Percentiles rank a stretch among this genome's conserved stretches.
These are phyloP conservation scores for Suillus subalutaceus DNA, from an alignment of 768 basidiomycete species.

Conservation along the genomic window DNA sequence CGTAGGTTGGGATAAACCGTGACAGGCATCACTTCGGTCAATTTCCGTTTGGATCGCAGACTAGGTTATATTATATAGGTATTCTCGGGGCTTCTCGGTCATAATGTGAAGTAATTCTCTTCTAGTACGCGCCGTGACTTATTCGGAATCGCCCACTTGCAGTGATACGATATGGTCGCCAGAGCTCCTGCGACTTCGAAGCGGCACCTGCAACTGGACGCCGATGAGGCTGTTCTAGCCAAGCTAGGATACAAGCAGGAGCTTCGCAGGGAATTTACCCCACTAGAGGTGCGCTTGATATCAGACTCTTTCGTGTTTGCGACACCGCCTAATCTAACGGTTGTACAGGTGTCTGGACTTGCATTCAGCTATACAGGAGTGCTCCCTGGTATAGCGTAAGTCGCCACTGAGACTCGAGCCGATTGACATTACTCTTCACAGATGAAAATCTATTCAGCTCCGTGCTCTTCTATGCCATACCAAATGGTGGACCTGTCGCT, in stretches of 20 bases:
- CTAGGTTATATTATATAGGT: too few species aligned
- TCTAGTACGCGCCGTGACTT: neutral
- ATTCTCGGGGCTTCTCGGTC: too few species aligned
- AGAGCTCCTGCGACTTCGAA: neutral
- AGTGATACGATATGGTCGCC: neutral
- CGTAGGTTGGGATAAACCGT: too few species aligned
- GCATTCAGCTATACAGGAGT: conserved; percentile 34
- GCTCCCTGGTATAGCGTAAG: conserved; percentile 25
- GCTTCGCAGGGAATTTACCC: conserved; percentile 7
- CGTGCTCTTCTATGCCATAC: conserved; percentile 10
- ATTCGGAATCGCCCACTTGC: neutral
- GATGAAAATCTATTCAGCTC: neutral
- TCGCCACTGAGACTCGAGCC: neutral
- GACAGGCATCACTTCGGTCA: too few species aligned
- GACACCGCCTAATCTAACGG: neutral
- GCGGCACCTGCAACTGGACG: neutral
- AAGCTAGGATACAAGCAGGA: conserved; percentile 34
- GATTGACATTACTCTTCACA: too few species aligned
- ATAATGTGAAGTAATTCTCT: neutral
- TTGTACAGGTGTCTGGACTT: conserved; percentile 26
- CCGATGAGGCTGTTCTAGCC: conserved; percentile 26
- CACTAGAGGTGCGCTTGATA: conserved; percentile 21
- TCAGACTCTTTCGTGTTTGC: neutral
- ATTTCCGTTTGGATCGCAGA: too few species aligned
- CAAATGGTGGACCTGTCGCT: conserved; percentile 2